Conservation (phyloP, 441 rosid species). For the Brassica hybrid region DNA sequence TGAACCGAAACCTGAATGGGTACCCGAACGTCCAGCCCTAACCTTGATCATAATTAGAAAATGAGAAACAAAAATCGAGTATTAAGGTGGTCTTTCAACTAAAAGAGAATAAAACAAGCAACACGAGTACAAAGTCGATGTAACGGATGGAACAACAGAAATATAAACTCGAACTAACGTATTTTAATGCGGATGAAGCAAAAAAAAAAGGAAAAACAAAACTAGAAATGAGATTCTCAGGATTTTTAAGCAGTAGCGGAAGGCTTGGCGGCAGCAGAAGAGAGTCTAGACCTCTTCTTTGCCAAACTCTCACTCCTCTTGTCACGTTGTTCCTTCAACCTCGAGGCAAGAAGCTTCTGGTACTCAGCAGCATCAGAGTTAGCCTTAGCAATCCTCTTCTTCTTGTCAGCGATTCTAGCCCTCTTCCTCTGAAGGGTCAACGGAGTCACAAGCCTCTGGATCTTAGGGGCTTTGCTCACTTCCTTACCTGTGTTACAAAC, state of each 20-base stretch:
- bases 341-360: constrained; percentile 57
- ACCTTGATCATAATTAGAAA: background rate
- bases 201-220: background rate
- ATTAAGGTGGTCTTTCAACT: constrained; percentile 9
- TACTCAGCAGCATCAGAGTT: constrained; percentile 62
- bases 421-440: constrained; percentile 64
- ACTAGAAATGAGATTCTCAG: constrained; percentile 19
- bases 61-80: background rate
- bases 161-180: constrained; percentile 9
- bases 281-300: constrained; percentile 58
- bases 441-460: constrained; percentile 65
- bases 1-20: no score
- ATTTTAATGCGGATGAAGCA: background rate
- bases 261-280: constrained; percentile 56
- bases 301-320: constrained; percentile 63
- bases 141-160: background rate
- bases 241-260: constrained; percentile 41
- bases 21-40: no score
- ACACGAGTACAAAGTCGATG: background rate
- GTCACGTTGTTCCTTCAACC: constrained; percentile 60
- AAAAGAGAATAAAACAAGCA: constrained; percentile 6
- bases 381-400: constrained; percentile 62
- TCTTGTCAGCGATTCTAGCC: constrained; percentile 56
- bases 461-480: constrained; percentile 61
- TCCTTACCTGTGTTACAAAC: constrained; percentile 44